phyloP scores from a whole-genome alignment of 108 stramenopile species.

The Cyclostephanos invisitatus region DNA sequence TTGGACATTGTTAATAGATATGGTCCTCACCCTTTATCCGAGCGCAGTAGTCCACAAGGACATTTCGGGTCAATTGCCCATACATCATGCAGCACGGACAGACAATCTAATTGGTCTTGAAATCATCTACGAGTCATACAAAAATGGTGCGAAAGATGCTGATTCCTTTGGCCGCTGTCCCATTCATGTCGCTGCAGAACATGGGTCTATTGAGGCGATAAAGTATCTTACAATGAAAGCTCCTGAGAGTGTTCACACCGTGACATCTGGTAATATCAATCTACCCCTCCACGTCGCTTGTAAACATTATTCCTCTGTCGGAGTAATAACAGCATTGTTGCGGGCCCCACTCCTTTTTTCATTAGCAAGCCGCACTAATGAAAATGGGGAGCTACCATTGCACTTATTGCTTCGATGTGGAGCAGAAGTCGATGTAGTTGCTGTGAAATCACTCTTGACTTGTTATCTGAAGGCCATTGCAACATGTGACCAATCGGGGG shows the following conservation, averaged over 20 bases:
- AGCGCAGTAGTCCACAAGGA: conserved; percentile 88
- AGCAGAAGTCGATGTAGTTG: conserved; percentile 82
- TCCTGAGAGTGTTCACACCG: conserved; percentile 82
- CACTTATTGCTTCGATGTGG: conserved; percentile 88
- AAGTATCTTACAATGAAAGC: conserved; percentile 80
- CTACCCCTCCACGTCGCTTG: conserved; percentile 87
- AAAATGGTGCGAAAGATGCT: conserved; percentile 82
- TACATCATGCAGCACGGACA: conserved; percentile 84
- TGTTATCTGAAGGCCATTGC: conserved; percentile 79
- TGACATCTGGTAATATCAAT: conserved; percentile 79
- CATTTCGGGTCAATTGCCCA: conserved; percentile 83
- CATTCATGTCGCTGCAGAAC: conserved; percentile 85
- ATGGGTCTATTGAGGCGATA: conserved; percentile 84
- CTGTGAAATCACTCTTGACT: conserved; percentile 85
- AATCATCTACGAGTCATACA: conserved; percentile 88
- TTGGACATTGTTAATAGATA: conserved; percentile 85
- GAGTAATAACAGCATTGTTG: conserved; percentile 81
- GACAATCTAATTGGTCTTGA: conserved; percentile 83
- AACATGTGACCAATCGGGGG: conserved; percentile 81
- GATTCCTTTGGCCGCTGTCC: conserved; percentile 82
- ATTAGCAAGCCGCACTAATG: conserved; percentile 79
- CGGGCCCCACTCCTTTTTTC: conserved; percentile 74
- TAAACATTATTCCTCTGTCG: conserved; percentile 81
- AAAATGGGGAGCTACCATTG: conserved; percentile 85
- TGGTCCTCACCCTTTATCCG: conserved; percentile 85